A percentile compares a stretch with the other conserved stretches of the same genome.
Evolutionary conservation across 768 basidiomycete genomes (phyloP).

Genomic region (Clitopilus passeckerianus): DNA sequence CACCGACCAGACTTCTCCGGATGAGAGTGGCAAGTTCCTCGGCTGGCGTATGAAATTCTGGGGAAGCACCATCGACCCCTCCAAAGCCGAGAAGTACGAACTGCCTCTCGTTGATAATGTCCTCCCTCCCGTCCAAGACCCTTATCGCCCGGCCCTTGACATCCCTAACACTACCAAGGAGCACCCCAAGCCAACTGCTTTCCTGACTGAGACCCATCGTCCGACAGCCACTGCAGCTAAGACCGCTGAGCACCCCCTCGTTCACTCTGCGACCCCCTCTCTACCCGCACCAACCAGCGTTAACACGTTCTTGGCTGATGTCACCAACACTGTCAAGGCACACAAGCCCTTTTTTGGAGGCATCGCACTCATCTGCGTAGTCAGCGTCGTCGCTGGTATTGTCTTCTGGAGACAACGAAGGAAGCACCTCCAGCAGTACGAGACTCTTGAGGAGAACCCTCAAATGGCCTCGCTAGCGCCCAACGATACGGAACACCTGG

Average conservation of each 20-base stretch:
- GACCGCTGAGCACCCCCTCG: conserved; percentile 51
- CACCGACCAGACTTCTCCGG: conserved; percentile 61
- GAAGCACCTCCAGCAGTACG: conserved; percentile 14
- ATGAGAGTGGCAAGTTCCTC: conserved; percentile 62
- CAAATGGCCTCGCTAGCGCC: conserved; percentile 1
- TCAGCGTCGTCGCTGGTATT: conserved; percentile 57
- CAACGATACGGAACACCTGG: conserved; percentile 14
- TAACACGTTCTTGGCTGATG: conserved; percentile 39
- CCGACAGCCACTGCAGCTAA: neutral
- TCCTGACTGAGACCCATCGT: conserved; percentile 52
- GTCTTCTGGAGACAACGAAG: conserved; percentile 75
- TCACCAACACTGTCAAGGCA: conserved; percentile 61
- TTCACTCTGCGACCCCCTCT: conserved; percentile 38
- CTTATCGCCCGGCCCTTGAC: conserved; percentile 27
- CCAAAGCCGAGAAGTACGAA: conserved; percentile 55
- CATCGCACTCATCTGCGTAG: conserved; percentile 63
- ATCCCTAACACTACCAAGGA: conserved; percentile 46
- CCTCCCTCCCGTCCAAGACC: conserved; percentile 37
- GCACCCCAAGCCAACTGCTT: conserved; percentile 78
- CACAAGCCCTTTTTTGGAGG: conserved; percentile 88
- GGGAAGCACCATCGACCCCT: conserved; percentile 79
- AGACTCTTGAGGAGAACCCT: neutral
- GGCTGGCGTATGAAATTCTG: conserved; percentile 92
- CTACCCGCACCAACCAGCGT: neutral
- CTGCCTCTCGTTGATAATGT: conserved; percentile 47